These are phyloP conservation scores for Chaetothyriales sp. DNA, from an alignment of 2,329 filamentous ascomycete genomes.

Conservation along the genomic window DNA sequence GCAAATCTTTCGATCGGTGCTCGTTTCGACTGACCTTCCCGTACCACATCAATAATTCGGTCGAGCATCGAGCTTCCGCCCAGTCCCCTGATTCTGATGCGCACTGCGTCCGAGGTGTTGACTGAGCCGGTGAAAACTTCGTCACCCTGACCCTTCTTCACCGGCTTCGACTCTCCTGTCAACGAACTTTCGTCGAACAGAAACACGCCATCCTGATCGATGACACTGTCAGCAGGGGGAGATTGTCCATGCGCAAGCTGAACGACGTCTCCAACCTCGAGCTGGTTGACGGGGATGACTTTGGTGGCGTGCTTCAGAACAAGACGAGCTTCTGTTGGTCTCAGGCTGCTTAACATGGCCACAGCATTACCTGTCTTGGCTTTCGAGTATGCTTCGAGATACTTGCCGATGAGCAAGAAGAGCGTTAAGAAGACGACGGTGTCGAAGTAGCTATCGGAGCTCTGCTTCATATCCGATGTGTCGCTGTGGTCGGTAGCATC, in stretches of 20 bases:
- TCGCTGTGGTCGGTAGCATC: constrained; percentile 28
- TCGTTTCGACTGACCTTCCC: constrained; percentile 36
- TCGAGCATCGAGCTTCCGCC: constrained; percentile 38
- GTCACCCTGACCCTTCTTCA: constrained; percentile 30
- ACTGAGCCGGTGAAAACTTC: constrained; percentile 35
- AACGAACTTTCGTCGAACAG: constrained; percentile 82
- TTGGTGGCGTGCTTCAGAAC: constrained; percentile 30
- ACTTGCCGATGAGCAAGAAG: constrained; percentile 57
- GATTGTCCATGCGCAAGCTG: constrained; percentile 66
- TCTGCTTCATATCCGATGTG: constrained; percentile 2
- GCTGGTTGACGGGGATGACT: constrained; percentile 49
- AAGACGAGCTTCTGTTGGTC: constrained; percentile 63
- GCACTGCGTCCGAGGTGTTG: constrained; percentile 34
- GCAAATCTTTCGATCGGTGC: constrained; percentile 36
- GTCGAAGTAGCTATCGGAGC: constrained; percentile 57
- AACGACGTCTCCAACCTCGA: constrained; percentile 63
- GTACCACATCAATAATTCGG: constrained; percentile 35
- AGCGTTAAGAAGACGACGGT: constrained; percentile 84
- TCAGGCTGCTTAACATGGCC: constrained; percentile 60
- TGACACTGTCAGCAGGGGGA: constrained; percentile 69
- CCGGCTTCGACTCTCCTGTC: constrained; percentile 44
- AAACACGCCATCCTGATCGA: constrained; percentile 40
- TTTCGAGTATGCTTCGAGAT: constrained; percentile 72
- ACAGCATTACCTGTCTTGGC: constrained; percentile 80
- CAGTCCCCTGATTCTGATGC: constrained; percentile 30